Evolutionary conservation across 192 early-diverging fungal genomes (phyloP), one percentile per base, ranked within the genome.

Genomic region (Haplosporangium gracile): DNA sequence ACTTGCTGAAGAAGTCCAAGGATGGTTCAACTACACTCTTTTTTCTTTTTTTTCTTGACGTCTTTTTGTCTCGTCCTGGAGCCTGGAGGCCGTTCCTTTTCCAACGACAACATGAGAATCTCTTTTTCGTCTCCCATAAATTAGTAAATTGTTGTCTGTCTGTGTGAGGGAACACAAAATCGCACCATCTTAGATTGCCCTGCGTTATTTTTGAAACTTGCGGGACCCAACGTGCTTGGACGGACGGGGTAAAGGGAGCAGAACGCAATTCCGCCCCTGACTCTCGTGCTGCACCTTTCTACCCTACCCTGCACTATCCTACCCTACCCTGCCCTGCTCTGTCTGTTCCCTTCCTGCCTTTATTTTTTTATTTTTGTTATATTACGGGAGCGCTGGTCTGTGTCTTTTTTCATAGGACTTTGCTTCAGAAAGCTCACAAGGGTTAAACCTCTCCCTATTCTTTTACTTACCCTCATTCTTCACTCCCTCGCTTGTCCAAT

Each of bases 141-240:
- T 51, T 51, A 51, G 43, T 45, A 0, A 43, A 5, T 43, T 49
- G 15, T 16, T 20, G 47, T 51, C 16, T 22, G 49, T 51, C 16
- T 22, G 49, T 51, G 49, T 51, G 47, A n/a, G 47, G 47, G 47
- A 49, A 51, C 49, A 51, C 49, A 51, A 51, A 22, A 51, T 51
- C 4, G 20, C 49, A 26, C 60, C n/a, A 65, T 65, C 60, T 32
- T 32, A 65, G 60, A 65, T 65, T 32, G 24, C 22, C 22, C 22
- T 57, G 60, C 60, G 60, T 65, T 65, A 65, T 65, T 65, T 65
- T 65, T 65, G 60, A 65, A 32, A 65, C 60, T 65, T 65, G 57
- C 57, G 60, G 60, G 60, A 65, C 49, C 49, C 49, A 65, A 65
- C 60, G 60, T 65, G 60, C 60, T 26, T 60, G 57, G 43, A 45